Evolutionary conservation across 257 asterid genomes (phyloP), one percentile per base, ranked within the genome.

Genomic region (Eucommia ulmoides): DNA sequence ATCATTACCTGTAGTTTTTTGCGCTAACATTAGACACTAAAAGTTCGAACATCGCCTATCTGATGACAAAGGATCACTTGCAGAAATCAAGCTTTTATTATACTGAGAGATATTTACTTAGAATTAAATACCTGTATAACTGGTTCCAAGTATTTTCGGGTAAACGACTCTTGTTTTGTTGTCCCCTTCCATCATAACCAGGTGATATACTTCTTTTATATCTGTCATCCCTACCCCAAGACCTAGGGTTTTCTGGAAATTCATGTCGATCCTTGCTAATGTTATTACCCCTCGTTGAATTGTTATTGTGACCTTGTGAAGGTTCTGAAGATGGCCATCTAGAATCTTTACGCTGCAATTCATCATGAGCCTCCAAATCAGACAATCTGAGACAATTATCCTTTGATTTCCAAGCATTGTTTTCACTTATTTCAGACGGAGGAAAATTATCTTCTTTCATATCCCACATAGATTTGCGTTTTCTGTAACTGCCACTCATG

Each of bases 401-500:
- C 72, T 41, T 52, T 69, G 46, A 68, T n/a, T n/a, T 20, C 71
- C 75, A 65, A 24, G 70, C 55, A 66, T 51, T 66, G 47, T 57
- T 67, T 33, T 62, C 68, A 24, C 48, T 38, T 26, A 56, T 53
- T 44, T 69, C 66, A 14, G 77, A 29, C 38, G 53, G 57, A 25
- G 50, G 56, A 52, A 51, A 67, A 22, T 59, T 49, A 49, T 74
- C 91, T 3, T 59, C 80, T 55, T 60, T 80, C 54, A 38, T 51
- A 53, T 79, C 88, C 88, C 94, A 77, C 58, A 65, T 50, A 23
- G 92, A 69, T 59, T 62, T 77, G 54, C 80, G 93, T 64, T 75
- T 71, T 71, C 83, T 76, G 56, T 46, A 25, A 38, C 73, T 70
- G 54, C 77, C 88, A 54, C 80, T 81, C 93, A 85, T 85, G 33